phyloP scores from a whole-genome alignment of 148 eudicot species.

The Dysphania ambrosioides region DNA sequence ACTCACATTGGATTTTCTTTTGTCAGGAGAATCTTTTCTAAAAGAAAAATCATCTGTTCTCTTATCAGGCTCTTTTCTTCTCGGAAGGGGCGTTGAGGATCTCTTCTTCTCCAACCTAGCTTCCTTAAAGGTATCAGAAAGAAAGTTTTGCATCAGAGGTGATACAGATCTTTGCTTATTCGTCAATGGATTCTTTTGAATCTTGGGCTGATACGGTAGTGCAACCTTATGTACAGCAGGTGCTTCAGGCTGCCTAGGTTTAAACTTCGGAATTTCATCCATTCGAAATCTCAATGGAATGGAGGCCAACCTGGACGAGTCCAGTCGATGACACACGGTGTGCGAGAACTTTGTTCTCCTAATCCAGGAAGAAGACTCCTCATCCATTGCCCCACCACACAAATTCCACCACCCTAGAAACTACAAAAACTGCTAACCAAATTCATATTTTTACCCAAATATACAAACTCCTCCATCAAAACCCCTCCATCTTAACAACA shows the following conservation, averaged over 20 bases:
- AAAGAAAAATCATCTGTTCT: conserved; percentile 31
- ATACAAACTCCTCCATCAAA: conserved; percentile 26
- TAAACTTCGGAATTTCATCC: conserved; percentile 27
- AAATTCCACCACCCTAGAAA: conserved; percentile 11
- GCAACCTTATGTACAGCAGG: conserved; percentile 25
- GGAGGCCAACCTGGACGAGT: conserved; percentile 49
- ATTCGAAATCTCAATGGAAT: conserved; percentile 36
- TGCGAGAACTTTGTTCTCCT: conserved; percentile 79
- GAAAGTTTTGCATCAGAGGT: conserved; percentile 46
- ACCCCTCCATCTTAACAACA: conserved; percentile 39
- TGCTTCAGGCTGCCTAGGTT: conserved; percentile 39
- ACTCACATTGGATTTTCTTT: conserved; percentile 26
- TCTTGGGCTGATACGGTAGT: conserved; percentile 21
- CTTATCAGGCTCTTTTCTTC: conserved; percentile 50
- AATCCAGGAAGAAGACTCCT: conserved; percentile 69
- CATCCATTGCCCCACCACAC: conserved; percentile 49
- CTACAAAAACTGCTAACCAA: conserved; percentile 25
- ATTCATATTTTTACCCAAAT: conserved; percentile 26
- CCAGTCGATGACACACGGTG: conserved; percentile 66
- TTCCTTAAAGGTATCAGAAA: conserved; percentile 73
- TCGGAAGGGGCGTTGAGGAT: conserved; percentile 66
- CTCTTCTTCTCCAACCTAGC: conserved; percentile 53
- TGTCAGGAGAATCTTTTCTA: conserved; percentile 31
- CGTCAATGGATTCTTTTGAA: conserved; percentile 39
- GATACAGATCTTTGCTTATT: conserved; percentile 61